Evolutionary conservation across 768 basidiomycete species (phyloP), one percentile per base, ranked within the genome.

Genomic region (Coprinopsis cinerea): DNA sequence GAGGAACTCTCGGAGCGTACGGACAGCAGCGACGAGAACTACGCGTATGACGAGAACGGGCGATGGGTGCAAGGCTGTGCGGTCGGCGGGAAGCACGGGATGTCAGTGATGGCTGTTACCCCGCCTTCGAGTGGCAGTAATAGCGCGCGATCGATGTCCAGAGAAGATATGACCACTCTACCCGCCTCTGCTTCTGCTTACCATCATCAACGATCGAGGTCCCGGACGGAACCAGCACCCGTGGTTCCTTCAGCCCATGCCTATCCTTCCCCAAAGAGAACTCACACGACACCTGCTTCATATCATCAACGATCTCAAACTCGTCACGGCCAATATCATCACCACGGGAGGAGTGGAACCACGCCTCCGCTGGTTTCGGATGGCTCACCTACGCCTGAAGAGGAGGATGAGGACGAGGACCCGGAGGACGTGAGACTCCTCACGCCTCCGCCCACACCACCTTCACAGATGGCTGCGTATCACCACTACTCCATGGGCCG

Each of bases 331-430:
- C 48, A 51, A 13, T 30, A 26, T 17, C 47, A 41, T 17, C 35
- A 43, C 13, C 30, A 28, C 37, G 47, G 51, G 28, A 34, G 50
- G 2, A 45, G 53, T 13, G 55, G 41, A 25, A 52, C 48, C 1
- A 57, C 56, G 2, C 56, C 56, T 11, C 53, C 56, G 37, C 47
- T 57, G 9, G 53, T 53, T 3, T 47, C 49, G 14, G 56, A 57
- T 28, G 39, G 39, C 2, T 53, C 52, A 1, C 56, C 55, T 1
- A 50, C 48, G 7, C 47, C 53, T 2, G 42, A 37, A 48, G 44
- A 47, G 20, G 48, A 30, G 4, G 46, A 51, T 17, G 48, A 49
- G 41, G 42, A 49, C 24, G 40, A 39, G 11, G 55, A 53, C 27
- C 34, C 47, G 11, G 52, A 53, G 23, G 52, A 51, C n/a, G 13